These are phyloP conservation scores for Gamsiella multidivaricata DNA, from an alignment of 192 early-diverging fungal genomes.

Conservation along the genomic window DNA sequence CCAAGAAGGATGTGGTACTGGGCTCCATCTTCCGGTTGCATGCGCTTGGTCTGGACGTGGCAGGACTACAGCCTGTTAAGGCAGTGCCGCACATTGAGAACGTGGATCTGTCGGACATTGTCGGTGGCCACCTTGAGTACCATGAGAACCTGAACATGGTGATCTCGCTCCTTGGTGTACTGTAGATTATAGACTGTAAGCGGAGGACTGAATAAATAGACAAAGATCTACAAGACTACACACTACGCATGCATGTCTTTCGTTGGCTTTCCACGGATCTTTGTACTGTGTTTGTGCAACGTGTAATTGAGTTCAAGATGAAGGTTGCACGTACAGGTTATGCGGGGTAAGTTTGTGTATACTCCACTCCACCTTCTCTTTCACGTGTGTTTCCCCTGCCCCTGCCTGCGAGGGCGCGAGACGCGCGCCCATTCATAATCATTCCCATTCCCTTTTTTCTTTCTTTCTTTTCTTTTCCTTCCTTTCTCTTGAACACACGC, in stretches of 20 bases:
- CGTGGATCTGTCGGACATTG: slow-evolving; percentile 56
- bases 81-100: slow-evolving; percentile 58
- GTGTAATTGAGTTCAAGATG: no score
- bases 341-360: no score
- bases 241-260: no score
- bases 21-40: slow-evolving; percentile 64
- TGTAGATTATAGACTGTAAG: not conserved
- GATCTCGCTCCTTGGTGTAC: slow-evolving; percentile 37
- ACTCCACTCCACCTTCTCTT: no score
- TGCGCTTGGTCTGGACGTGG: slow-evolving; percentile 59
- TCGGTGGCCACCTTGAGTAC: slow-evolving; percentile 64
- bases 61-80: slow-evolving; percentile 53
- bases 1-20: slow-evolving; percentile 64
- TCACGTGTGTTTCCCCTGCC: not conserved
- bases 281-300: no score
- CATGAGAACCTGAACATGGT: slow-evolving; percentile 52
- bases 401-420: no score
- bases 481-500: not conserved
- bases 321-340: no score
- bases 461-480: slow-evolving; percentile 12
- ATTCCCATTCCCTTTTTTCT: slow-evolving; percentile 4
- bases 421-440: not conserved
- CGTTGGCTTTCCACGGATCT: no score
- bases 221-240: not conserved
- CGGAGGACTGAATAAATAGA: not conserved